Evolutionary conservation across 345 rosid species (phyloP).

Genomic region (Salix brachista): DNA sequence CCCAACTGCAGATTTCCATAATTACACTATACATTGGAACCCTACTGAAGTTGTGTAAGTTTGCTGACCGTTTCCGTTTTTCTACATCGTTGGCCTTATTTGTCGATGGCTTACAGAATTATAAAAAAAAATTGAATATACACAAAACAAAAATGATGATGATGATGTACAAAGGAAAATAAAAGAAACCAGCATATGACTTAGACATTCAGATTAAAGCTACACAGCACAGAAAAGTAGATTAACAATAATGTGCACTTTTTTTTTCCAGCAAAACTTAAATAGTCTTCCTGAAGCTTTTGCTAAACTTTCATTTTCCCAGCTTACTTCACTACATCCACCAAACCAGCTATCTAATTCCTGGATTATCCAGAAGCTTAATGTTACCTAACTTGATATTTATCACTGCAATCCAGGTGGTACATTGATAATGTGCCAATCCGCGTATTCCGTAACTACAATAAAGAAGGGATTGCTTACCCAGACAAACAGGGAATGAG

Average conservation of each 20-base stretch:
- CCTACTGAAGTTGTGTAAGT: constrained; percentile 61
- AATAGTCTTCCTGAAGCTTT: not conserved
- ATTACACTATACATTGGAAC: constrained; percentile 77
- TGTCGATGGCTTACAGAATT: not conserved
- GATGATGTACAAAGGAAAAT: not conserved
- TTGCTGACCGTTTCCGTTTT: not conserved
- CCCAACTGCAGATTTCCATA: constrained; percentile 64
- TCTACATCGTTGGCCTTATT: not conserved
- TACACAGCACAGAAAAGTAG: not conserved
- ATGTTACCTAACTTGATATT: not conserved
- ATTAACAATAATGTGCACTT: not conserved
- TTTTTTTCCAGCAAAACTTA: not conserved
- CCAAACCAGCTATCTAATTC: not conserved
- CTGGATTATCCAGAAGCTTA: not conserved
- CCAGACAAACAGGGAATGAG: constrained; percentile 77
- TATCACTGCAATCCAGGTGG: constrained; percentile 45
- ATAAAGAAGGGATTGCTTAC: constrained; percentile 49
- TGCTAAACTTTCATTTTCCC: not conserved
- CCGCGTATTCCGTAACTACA: constrained; percentile 53
- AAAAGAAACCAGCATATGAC: not conserved
- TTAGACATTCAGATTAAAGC: not conserved
- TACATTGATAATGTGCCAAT: constrained; percentile 55
- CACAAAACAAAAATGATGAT: not conserved
- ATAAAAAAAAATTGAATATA: not conserved
- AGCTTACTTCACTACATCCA: not conserved